Evolutionary conservation across 345 rosid species (phyloP), one percentile per base, ranked within the genome.

Genomic region (Eucalyptus melliodora): DNA sequence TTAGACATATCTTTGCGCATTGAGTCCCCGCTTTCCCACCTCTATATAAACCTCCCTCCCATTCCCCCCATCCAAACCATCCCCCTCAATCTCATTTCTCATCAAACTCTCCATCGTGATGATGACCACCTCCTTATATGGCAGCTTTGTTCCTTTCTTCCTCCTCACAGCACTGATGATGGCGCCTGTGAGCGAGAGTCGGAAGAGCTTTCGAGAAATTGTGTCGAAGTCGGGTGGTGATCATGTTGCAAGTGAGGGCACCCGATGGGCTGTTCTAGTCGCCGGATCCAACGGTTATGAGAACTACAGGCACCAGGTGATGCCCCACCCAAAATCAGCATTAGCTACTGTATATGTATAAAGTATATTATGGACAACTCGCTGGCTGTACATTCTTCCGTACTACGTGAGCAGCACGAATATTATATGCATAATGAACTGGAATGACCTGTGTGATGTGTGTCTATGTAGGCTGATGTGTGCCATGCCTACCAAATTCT

Each of bases 401-500:
- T 62, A 62, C 69, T 77, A 24, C 53, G 40, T 30, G 51, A 59
- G n/a, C 34, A 50, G 23, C 60, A 42, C 62, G 24, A 21, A 19
- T n/a, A 10, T 67, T 53, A 53, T 53, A 53, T 53, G 4, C 24
- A 19, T 53, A 53, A 53, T 49, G 17, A 34, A 50, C 21, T 88
- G 42, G 44, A 16, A 17, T 13, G 53, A 34, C 45, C 27, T 23
- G n/a, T 89, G 85, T n/a, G 40, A 65, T 65, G 37, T 65, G 77
- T 65, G 37, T 65, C 77, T 65, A 8, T n/a, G 17, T 50, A 97
- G 99, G 97, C 99, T 5, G 99, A 97, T 91, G 96, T 97, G 16
- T 97, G 99, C 89, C 99, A 97, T 89, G 99, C 99, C 26, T 97
- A 97, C 92, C 99, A 97, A 91, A 82, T 97, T 59, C 94, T 97